Base-by-base conservation (phyloP, 768 basidiomycete genomes). In the Collybia sp. region DNA sequence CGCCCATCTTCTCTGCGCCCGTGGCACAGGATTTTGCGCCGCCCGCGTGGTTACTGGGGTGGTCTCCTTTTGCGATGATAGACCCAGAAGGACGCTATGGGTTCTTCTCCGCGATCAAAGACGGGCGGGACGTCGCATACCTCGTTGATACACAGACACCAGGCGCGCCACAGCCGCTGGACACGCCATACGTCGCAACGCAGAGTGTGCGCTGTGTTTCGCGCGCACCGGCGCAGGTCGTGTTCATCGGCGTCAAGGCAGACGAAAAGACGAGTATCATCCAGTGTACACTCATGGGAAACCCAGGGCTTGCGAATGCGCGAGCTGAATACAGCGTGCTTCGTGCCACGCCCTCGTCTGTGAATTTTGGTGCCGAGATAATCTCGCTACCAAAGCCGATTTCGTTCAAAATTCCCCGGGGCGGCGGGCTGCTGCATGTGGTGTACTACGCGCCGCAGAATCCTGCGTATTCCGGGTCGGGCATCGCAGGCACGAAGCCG, bases 391-490 rank as follows among this genome's bases (percentile, higher is more conserved):
- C 81, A 12, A 62, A 59, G 40, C 68, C 80, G 0, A 68, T 80
- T 40, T 68, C 73, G 4, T 56, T 84, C n/a, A 49, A 57, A 30
- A 52, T 62, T 1, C n/a, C n/a, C n/a, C n/a, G n/a, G n/a, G 58
- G 59, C n/a, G 61, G 61, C 31, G 55, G 67, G 33, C 33, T 34
- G 1, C 56, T 88, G 12, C 74, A 89, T 56, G 77, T 80, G 15
- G 68, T 88, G 18, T 86, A 75, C 56, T 86, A 85, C 53, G 68
- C 78, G 0, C 88, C 89, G 0, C 72, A 66, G 42, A 88, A 88
- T 55, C 81, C 83, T 0, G 57, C 66, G 0, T 89, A 82, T 51
- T 54, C 61, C 1, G 82, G 75, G 0, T 65, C 72, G 3, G 75
- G 61, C 36, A 55, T 71, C 6, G 51, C 54, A 0, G 73, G 69